Conservation (phyloP, 371 early-diverging fungal species). For the Syncephalastrum contaminatum region DNA sequence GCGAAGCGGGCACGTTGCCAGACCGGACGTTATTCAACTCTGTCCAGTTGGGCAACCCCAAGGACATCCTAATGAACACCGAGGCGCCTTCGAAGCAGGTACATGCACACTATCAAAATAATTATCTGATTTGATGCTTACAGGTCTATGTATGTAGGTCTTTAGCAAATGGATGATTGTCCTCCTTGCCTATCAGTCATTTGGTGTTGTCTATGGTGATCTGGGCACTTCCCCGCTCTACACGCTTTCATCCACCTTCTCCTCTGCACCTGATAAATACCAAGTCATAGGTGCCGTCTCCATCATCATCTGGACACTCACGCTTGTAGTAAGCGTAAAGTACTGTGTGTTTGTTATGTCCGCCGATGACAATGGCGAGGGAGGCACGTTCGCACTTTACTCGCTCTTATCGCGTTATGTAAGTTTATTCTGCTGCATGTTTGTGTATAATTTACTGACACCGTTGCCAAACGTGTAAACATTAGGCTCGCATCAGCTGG, state of each 20-base stretch:
- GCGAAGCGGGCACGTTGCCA: slow-evolving; percentile 1
- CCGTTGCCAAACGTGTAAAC: neutral
- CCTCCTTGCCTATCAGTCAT: slow-evolving; percentile 24
- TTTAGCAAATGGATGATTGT: slow-evolving; percentile 15
- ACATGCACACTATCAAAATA: neutral
- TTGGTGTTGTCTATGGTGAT: slow-evolving; percentile 51
- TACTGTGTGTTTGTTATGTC: slow-evolving; percentile 50
- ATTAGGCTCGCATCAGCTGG: slow-evolving; percentile 21
- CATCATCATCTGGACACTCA: slow-evolving; percentile 56
- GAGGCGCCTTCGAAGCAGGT: slow-evolving; percentile 20
- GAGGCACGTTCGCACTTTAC: slow-evolving; percentile 61
- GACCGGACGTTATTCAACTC: slow-evolving; percentile 15
- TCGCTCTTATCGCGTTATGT: slow-evolving; percentile 43
- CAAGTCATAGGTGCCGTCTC: slow-evolving; percentile 46
- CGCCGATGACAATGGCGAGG: slow-evolving; percentile 67
- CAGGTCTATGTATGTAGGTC: slow-evolving; percentile 2
- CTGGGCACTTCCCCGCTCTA: slow-evolving; percentile 59
- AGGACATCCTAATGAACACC: slow-evolving; percentile 16
- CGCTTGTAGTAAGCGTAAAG: slow-evolving; percentile 48
- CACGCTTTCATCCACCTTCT: slow-evolving; percentile 46
- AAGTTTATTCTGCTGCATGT: slow-evolving; percentile 6
- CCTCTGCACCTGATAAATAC: slow-evolving; percentile 14
- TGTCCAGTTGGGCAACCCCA: slow-evolving; percentile 15
- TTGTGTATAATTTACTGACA: neutral
- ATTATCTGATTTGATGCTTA: neutral